A percentile compares a stretch with the other conserved stretches of the same genome.
phyloP scores from a whole-genome alignment of 140 eudicot genomes.

The Cichorium intybus region DNA sequence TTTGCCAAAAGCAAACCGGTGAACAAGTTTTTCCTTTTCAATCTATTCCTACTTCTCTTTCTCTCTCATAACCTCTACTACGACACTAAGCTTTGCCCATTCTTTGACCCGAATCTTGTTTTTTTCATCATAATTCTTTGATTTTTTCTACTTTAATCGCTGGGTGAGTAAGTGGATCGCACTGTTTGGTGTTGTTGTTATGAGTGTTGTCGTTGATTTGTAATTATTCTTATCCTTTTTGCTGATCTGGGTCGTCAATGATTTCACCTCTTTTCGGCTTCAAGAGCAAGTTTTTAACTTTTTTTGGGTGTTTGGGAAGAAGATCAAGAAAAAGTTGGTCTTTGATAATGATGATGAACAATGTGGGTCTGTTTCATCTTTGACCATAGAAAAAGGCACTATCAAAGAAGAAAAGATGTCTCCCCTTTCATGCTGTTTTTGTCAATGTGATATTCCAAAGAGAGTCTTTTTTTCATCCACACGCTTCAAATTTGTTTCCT shows the following conservation, averaged over 20 bases:
- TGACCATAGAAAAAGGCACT: not conserved
- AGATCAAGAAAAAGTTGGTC: not conserved
- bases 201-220: conserved; percentile 14
- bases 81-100: conserved; percentile 1
- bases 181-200: conserved; percentile 9
- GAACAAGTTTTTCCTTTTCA: conserved; percentile 4
- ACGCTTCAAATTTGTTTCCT: conserved; percentile 17
- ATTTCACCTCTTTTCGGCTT: conserved; percentile 18
- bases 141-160: conserved; percentile 7
- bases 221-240: conserved; percentile 21
- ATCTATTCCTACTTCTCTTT: not conserved
- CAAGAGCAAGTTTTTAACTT: conserved; percentile 10
- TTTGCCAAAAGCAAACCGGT: conserved; percentile 4
- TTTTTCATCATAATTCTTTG: conserved; percentile 15
- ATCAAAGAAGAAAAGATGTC: conserved; percentile 24
- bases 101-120: conserved; percentile 27
- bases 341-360: conserved; percentile 8
- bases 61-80: not conserved
- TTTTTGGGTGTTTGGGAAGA: conserved; percentile 18
- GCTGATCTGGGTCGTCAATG: not conserved
- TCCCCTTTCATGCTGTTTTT: conserved; percentile 17
- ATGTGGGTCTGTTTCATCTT: conserved; percentile 13
- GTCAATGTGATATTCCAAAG: conserved; percentile 17
- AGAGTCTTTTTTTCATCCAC: conserved; percentile 21
- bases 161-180: not conserved